These are phyloP conservation scores for Nothophytophthora sp. DNA, from an alignment of 352 stramenopile species.

Conservation along the genomic window DNA sequence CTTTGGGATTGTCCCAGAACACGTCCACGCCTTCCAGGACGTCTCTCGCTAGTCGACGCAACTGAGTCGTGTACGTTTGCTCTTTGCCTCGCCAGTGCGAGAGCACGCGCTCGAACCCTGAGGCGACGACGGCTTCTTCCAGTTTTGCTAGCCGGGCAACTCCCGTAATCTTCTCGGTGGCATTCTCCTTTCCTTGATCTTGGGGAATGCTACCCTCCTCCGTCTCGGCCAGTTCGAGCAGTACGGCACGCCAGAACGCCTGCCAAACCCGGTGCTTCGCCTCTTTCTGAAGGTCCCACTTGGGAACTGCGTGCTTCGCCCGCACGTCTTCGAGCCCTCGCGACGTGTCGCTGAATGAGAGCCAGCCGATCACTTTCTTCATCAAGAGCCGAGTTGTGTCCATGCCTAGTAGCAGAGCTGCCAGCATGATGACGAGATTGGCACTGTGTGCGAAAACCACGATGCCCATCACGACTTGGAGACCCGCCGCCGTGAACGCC, in stretches of 20 bases:
- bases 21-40: constrained; percentile 49
- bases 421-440: constrained; percentile 40
- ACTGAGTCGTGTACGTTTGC: constrained; percentile 15
- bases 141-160: constrained; percentile 11
- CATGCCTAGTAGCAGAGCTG: constrained; percentile 30
- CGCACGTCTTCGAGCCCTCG: constrained; percentile 29
- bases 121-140: constrained; percentile 26
- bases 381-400: constrained; percentile 25
- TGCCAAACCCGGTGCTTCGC: constrained; percentile 49
- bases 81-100: constrained; percentile 36
- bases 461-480: constrained; percentile 10
- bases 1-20: constrained; percentile 34
- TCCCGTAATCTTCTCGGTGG: constrained; percentile 5
- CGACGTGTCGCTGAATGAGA: constrained; percentile 44
- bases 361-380: constrained; percentile 35
- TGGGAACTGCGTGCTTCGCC: constrained; percentile 19
- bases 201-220: neutral
- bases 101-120: constrained; percentile 34
- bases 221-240: constrained; percentile 26
- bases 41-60: constrained; percentile 22
- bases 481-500: neutral
- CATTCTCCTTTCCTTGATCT: no score
- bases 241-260: constrained; percentile 40
- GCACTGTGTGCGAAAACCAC: constrained; percentile 38
- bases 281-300: constrained; percentile 45